A percentile compares a stretch with the other conserved stretches of the same genome.
phyloP scores from a whole-genome alignment of 148 eudicot species.

The Hydrangea macrophylla region DNA sequence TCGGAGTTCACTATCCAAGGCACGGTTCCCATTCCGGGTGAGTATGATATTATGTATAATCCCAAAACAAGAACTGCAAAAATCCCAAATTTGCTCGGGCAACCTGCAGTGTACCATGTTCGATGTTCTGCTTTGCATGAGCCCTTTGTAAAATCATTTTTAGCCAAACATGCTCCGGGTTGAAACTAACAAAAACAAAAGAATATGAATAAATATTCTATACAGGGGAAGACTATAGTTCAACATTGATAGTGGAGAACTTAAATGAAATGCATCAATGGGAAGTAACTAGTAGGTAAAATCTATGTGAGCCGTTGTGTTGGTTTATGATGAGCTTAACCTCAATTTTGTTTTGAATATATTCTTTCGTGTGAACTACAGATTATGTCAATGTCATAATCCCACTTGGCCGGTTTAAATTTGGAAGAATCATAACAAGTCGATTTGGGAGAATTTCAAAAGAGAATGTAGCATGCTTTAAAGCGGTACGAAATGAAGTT shows the following conservation, averaged over 20 bases:
- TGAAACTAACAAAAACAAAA: slow-evolving; percentile 27
- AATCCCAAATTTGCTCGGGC: slow-evolving; percentile 71
- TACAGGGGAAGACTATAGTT: background rate
- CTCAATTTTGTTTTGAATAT: too few species aligned
- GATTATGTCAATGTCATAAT: background rate
- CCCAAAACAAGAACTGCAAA: slow-evolving; percentile 61
- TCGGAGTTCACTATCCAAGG: slow-evolving; percentile 93
- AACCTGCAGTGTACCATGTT: slow-evolving; percentile 69
- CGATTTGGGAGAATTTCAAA: too few species aligned
- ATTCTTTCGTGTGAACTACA: too few species aligned
- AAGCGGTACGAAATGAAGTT: background rate
- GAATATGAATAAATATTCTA: too few species aligned
- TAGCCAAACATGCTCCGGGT: slow-evolving; percentile 66
- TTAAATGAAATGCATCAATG: background rate
- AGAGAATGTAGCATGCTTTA: too few species aligned
- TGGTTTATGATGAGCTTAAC: too few species aligned
- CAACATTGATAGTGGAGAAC: background rate
- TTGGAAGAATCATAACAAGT: too few species aligned
- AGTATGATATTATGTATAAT: slow-evolving; percentile 62
- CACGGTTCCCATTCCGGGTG: slow-evolving; percentile 86
- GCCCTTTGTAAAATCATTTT: slow-evolving; percentile 30
- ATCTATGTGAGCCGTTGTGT: too few species aligned
- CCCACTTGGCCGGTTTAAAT: too few species aligned
- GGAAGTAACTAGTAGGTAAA: background rate
- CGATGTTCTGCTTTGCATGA: slow-evolving; percentile 45